phyloP scores from a whole-genome alignment of 352 stramenopile species.

The Phytopythium helicoides region DNA sequence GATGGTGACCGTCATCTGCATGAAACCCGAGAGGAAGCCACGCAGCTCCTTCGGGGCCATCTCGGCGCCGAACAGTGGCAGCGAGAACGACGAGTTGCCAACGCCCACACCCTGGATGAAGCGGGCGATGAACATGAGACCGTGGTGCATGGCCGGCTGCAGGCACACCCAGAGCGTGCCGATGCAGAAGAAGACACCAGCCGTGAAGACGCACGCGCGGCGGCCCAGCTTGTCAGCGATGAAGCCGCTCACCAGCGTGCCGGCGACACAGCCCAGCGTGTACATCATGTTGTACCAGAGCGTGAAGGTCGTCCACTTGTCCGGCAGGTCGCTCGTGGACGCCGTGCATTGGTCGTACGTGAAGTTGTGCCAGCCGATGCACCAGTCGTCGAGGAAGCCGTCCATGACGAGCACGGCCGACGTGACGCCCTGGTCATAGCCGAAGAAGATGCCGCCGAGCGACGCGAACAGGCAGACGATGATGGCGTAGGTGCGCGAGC shows the following conservation, averaged over 20 bases:
- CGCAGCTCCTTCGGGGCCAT: too few relatives aligned
- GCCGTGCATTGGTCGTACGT: conserved; percentile 23
- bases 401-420: conserved; percentile 24
- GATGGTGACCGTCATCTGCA: too few relatives aligned
- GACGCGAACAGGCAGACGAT: conserved; percentile 33
- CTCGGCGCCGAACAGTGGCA: too few relatives aligned
- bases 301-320: conserved; percentile 20
- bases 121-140: conserved; percentile 18
- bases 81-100: conserved; percentile 26
- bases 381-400: conserved; percentile 28
- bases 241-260: too few relatives aligned
- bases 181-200: too few relatives aligned
- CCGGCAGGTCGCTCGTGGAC: conserved; percentile 6
- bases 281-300: too few relatives aligned
- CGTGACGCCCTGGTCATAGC: conserved; percentile 28
- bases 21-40: too few relatives aligned
- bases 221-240: too few relatives aligned
- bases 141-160: too few relatives aligned
- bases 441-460: conserved; percentile 29
- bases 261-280: too few relatives aligned
- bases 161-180: too few relatives aligned
- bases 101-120: conserved; percentile 20
- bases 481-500: conserved; percentile 28
- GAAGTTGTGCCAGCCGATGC: conserved; percentile 21
- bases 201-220: too few relatives aligned